Conservation (phyloP, 106 monocot genomes). For the Vanilla planifolia region DNA sequence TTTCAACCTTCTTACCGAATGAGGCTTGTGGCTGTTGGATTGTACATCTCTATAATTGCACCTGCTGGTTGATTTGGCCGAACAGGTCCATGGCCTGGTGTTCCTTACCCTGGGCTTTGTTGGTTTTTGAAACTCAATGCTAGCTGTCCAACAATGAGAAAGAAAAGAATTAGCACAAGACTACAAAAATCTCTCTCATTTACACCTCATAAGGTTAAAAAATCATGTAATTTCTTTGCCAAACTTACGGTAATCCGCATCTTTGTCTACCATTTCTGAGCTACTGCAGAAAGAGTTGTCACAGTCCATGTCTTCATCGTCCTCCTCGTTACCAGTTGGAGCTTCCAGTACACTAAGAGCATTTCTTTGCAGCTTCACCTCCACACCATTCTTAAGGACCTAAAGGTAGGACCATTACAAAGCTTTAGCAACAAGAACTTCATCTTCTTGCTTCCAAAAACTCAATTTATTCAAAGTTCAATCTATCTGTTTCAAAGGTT, state of each 20-base stretch:
- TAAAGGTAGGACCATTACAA: no score
- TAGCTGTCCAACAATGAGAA: conserved; percentile 29
- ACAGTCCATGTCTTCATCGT: conserved; percentile 44
- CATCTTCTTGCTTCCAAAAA: no score
- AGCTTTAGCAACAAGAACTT: no score
- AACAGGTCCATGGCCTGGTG: conserved; percentile 57
- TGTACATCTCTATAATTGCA: conserved; percentile 30
- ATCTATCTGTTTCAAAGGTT: no score
- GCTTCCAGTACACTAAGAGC: conserved; percentile 81
- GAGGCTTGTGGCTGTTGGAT: conserved; percentile 37
- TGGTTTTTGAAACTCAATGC: conserved; percentile 63
- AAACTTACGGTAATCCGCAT: conserved; percentile 53
- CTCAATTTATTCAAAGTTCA: no score
- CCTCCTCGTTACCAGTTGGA: conserved; percentile 83
- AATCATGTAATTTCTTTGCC: neutral
- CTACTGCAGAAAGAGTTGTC: conserved; percentile 81
- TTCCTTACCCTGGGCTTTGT: conserved; percentile 67
- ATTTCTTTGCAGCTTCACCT: conserved; percentile 91
- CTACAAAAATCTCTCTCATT: neutral
- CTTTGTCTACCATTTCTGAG: conserved; percentile 69
- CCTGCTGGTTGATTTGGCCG: conserved; percentile 42
- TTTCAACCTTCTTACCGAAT: conserved; percentile 34
- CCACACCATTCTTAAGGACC: conserved; percentile 96
- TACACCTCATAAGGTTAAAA: neutral
- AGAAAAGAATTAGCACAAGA: neutral